phyloP scores from a whole-genome alignment of 306 rosid species.

The Sicyos baderoa region DNA sequence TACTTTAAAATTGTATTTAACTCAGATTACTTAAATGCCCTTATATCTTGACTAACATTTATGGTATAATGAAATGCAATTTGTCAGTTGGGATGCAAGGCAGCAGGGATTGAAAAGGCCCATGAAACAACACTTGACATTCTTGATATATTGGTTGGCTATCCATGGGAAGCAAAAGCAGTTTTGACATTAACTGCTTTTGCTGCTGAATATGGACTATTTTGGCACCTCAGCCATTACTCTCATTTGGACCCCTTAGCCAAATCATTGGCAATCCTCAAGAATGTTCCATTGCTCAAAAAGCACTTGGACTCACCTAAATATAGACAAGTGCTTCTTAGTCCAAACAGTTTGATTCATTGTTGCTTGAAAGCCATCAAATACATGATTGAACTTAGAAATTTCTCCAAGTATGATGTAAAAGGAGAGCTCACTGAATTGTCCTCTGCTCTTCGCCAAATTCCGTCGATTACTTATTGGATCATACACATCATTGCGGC shows the following conservation, averaged over 20 bases:
- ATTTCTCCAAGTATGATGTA: not conserved
- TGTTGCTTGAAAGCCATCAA: not conserved
- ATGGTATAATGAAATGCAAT: no score
- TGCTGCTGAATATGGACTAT: not conserved
- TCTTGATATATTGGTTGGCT: not conserved
- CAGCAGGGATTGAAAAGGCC: not conserved
- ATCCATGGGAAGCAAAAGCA: not conserved
- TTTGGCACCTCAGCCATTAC: not conserved
- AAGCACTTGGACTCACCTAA: not conserved
- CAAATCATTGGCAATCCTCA: not conserved
- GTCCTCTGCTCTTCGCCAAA: not conserved
- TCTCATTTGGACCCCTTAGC: not conserved
- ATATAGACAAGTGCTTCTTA: not conserved
- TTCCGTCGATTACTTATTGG: not conserved
- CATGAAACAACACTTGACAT: not conserved
- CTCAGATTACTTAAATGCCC: not conserved
- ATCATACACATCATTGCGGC: not conserved
- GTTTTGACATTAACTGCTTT: not conserved
- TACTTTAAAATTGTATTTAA: no score
- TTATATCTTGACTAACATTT: no score
- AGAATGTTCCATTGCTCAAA: not conserved
- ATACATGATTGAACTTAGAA: not conserved
- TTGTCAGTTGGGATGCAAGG: not conserved
- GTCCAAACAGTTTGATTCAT: not conserved
- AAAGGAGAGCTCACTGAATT: not conserved